These are phyloP conservation scores for Parathielavia hyrcaniae DNA, from an alignment of 495 filamentous ascomycete genomes.

Conservation along the genomic window DNA sequence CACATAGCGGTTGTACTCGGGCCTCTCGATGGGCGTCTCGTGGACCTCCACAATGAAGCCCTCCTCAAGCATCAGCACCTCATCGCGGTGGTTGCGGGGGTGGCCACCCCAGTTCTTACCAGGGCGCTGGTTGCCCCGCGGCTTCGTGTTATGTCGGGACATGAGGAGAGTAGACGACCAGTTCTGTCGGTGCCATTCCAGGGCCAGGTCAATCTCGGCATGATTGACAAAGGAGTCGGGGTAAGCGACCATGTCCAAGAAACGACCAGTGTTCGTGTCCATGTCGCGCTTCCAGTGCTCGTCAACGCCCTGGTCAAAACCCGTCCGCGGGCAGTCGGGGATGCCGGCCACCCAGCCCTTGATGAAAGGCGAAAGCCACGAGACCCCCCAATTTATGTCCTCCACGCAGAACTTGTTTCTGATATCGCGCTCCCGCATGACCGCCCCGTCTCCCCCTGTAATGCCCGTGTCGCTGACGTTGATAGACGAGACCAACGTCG, in stretches of 20 bases:
- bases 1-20: slow-evolving; percentile 16
- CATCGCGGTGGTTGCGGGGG: neutral
- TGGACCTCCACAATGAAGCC: neutral
- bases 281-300: slow-evolving; percentile 31
- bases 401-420: slow-evolving; percentile 20
- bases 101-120: neutral
- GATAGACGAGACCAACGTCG: slow-evolving; percentile 3
- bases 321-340: slow-evolving; percentile 10
- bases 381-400: neutral
- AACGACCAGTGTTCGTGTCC: slow-evolving; percentile 27
- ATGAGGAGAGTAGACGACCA: slow-evolving; percentile 17
- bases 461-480: slow-evolving; percentile 15
- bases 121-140: neutral
- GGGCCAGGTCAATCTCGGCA: neutral
- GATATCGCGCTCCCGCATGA: slow-evolving; percentile 9
- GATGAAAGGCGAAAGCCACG: slow-evolving; percentile 12
- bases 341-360: slow-evolving; percentile 9
- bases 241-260: slow-evolving; percentile 26
- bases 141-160: neutral
- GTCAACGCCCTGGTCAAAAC: slow-evolving; percentile 13
- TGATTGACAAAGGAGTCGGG: slow-evolving; percentile 20
- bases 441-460: neutral
- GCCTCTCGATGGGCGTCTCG: neutral
- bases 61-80: neutral
- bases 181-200: slow-evolving; percentile 21